Conservation (phyloP, 495 filamentous ascomycete species). For the Thermochaetoides thermophila region DNA sequence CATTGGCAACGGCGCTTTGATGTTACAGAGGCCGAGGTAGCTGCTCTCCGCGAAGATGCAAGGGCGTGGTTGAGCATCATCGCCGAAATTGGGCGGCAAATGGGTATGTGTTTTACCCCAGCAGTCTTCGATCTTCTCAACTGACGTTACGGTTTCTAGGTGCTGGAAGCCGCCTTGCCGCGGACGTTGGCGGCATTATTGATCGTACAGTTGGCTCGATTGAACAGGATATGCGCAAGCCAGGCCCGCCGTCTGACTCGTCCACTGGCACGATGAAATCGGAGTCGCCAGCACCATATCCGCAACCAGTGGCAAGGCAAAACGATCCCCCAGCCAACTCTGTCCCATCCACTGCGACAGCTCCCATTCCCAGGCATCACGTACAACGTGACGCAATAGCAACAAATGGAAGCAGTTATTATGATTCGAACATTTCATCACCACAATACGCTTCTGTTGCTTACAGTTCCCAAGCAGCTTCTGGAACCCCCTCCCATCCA, state of each 20-base stretch:
- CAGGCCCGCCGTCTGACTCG: constrained; percentile 4
- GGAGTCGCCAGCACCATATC: constrained; percentile 6
- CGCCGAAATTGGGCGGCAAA: constrained; percentile 43
- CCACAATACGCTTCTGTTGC: constrained; percentile 10
- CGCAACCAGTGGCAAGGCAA: neutral
- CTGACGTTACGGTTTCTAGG: constrained; percentile 15
- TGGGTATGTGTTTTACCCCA: constrained; percentile 34
- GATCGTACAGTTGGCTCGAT: constrained; percentile 31
- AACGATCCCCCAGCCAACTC: constrained; percentile 2
- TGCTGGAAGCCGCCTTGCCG: constrained; percentile 20
- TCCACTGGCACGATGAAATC: constrained; percentile 5
- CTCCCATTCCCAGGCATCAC: neutral
- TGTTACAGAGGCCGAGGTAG: constrained; percentile 38
- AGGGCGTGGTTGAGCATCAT: constrained; percentile 51
- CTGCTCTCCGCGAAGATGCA: constrained; percentile 49
- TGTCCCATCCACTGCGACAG: neutral
- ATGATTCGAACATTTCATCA: constrained; percentile 7
- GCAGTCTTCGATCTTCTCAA: too few relatives aligned
- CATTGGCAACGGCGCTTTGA: constrained; percentile 49
- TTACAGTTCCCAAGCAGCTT: too few relatives aligned
- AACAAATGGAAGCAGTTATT: constrained; percentile 16
- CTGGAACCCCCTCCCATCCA: too few relatives aligned
- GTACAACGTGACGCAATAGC: constrained; percentile 8
- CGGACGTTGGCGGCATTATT: constrained; percentile 24
- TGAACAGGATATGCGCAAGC: constrained; percentile 26